A percentile compares a stretch with the other conserved stretches of the same genome.
These are phyloP conservation scores for Teratosphaeria destructans DNA, from an alignment of 2,329 filamentous ascomycete species.

Conservation along the genomic window DNA sequence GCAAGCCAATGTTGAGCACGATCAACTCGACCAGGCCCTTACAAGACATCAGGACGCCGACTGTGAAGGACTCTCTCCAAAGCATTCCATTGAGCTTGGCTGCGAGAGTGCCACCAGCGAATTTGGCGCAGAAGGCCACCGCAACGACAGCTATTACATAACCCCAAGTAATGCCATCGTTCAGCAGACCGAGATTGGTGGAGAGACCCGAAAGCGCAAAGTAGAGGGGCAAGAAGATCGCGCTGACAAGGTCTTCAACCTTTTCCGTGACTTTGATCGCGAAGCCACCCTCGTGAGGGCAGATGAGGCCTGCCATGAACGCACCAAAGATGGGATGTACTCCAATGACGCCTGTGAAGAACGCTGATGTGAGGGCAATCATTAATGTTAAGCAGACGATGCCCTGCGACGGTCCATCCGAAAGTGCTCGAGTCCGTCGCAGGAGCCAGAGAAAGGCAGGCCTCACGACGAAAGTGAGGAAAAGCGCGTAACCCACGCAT, in stretches of 20 bases:
- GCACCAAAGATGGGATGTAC: slow-evolving; percentile 91
- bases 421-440: slow-evolving; percentile 61
- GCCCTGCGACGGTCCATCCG: slow-evolving; percentile 78
- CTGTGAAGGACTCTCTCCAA: slow-evolving; percentile 82
- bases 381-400: slow-evolving; percentile 76
- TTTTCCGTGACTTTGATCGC: slow-evolving; percentile 88
- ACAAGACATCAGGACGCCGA: slow-evolving; percentile 89
- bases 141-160: slow-evolving; percentile 77
- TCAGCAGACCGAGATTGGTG: slow-evolving; percentile 74
- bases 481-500: slow-evolving; percentile 62
- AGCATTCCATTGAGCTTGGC: slow-evolving; percentile 66
- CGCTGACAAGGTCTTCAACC: slow-evolving; percentile 80
- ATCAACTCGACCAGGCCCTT: slow-evolving; percentile 93
- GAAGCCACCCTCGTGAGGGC: slow-evolving; percentile 81
- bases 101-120: slow-evolving; percentile 70
- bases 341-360: slow-evolving; percentile 84
- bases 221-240: slow-evolving; percentile 79
- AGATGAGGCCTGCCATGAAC: slow-evolving; percentile 81
- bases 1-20: slow-evolving; percentile 77
- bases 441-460: slow-evolving; percentile 68
- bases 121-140: slow-evolving; percentile 76
- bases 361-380: slow-evolving; percentile 66
- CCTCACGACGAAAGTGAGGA: slow-evolving; percentile 62
- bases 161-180: slow-evolving; percentile 74
- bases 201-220: slow-evolving; percentile 86